phyloP scores from a whole-genome alignment of 2,329 filamentous ascomycete species.

The Ophiostoma quercus region DNA sequence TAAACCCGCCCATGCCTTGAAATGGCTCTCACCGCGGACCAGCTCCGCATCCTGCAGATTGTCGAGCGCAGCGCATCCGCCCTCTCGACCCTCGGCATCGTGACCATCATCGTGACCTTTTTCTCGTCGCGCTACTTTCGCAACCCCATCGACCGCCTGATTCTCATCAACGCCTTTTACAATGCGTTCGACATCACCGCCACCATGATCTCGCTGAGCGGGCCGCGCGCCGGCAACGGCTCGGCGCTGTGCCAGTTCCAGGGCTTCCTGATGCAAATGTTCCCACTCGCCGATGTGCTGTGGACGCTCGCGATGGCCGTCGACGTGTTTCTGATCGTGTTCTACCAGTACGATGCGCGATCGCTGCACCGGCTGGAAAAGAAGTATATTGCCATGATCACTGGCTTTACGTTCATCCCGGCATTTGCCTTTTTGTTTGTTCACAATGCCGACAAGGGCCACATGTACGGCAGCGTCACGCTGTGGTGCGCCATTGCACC shows the following conservation, averaged over 20 bases:
- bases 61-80: conserved; percentile 33
- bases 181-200: conserved; percentile 37
- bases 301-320: conserved; percentile 38
- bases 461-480: conserved; percentile 36
- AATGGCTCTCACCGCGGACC: conserved; percentile 29
- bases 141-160: conserved; percentile 38
- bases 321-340: conserved; percentile 37
- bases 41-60: conserved; percentile 31
- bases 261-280: conserved; percentile 38
- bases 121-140: conserved; percentile 34
- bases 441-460: conserved; percentile 32
- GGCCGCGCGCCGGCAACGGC: conserved; percentile 33
- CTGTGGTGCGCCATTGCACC: conserved; percentile 38
- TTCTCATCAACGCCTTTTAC: conserved; percentile 38
- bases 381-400: conserved; percentile 33
- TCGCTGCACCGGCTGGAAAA: conserved; percentile 34
- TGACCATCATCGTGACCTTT: conserved; percentile 35
- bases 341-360: conserved; percentile 34
- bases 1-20: neutral
- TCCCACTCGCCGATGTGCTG: conserved; percentile 36
- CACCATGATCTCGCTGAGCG: conserved; percentile 38
- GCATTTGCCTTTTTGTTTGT: conserved; percentile 36
- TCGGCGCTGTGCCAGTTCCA: conserved; percentile 37
- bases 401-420: conserved; percentile 33
- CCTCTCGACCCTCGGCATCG: conserved; percentile 34